Base-by-base conservation (phyloP, 768 basidiomycete species). In the Solioccasus polychromus region DNA sequence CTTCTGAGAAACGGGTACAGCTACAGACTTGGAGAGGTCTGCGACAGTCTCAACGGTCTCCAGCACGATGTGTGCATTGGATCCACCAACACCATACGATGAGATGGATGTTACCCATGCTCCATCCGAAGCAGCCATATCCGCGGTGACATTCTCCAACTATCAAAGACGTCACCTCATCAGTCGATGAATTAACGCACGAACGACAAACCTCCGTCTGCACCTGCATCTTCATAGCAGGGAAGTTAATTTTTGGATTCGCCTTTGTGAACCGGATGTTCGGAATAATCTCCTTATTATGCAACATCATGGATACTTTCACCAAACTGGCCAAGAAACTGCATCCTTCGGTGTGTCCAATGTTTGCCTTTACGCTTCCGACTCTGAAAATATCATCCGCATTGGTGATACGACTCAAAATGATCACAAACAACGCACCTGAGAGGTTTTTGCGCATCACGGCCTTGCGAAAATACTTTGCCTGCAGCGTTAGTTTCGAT, bases 401-500 rank as follows among this genome's bases (percentile, higher is more conserved):
- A 11, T 6, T 26, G 7, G 11, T 11, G 26, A 26, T 26, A 12
- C 30, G n/a, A 5, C 30, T 31, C 5, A 15, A 31, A 15, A n/a
- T n/a, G n/a, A n/a, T n/a, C n/a, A n/a, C n/a, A n/a, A n/a, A n/a
- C n/a, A 17, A 29, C 47, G 17, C 25, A 60, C 59, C 55, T 49
- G 20, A 62, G 58, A 15, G 46, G 42, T 19, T 51, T 58, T 23
- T 49, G 40, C 15, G 3, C 44, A 24, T 55, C 47, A 5, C 61
- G 53, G 8, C 55, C 52, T 26, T 60, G 39, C 22, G 62, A 53
- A 32, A 70, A 69, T 7, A 64, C 50, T 26, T 59, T 59, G 1
- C 76, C 76, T 18, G 74, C 72, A 60, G 71, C 73, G 44, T 77
- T 78, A 9, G 71, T 71, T 52, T 79, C 77, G 1, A 68, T 72